Conservation (phyloP, 2,329 filamentous ascomycete species). For the Xylariaceae sp. region DNA sequence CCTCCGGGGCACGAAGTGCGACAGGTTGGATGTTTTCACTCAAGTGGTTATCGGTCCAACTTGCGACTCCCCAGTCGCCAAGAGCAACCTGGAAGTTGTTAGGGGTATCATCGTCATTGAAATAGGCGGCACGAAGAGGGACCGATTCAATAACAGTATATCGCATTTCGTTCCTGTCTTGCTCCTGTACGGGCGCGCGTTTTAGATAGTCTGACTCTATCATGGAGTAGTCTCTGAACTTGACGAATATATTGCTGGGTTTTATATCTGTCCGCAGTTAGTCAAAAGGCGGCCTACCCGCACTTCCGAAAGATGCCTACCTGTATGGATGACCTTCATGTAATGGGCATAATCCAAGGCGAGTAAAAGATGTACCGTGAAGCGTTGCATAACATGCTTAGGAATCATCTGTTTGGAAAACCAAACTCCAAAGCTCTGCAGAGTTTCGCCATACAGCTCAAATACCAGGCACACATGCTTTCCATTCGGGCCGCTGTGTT, state of each 20-base stretch:
- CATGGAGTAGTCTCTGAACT: conserved; percentile 17
- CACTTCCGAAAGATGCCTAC: background rate
- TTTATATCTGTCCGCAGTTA: conserved; percentile 17
- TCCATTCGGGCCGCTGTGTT: conserved; percentile 20
- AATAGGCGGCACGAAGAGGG: background rate
- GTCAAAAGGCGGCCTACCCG: background rate
- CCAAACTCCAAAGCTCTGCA: conserved; percentile 12
- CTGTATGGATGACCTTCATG: conserved; percentile 5
- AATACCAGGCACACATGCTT: conserved; percentile 25
- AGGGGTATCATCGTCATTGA: background rate
- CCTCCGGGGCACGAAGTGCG: conserved; percentile 25
- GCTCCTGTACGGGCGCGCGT: conserved; percentile 2
- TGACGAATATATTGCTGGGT: conserved; percentile 22
- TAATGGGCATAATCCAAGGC: conserved; percentile 26
- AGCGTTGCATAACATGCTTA: conserved; percentile 17
- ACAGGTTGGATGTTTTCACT: conserved; percentile 20
- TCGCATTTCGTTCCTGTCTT: background rate
- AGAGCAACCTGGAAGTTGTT: conserved; percentile 19
- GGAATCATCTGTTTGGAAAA: conserved; percentile 17
- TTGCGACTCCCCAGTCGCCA: conserved; percentile 22
- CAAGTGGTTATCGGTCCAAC: conserved; percentile 18
- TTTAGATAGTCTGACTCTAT: conserved; percentile 16
- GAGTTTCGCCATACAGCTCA: conserved; percentile 22
- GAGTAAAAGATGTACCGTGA: conserved; percentile 20
- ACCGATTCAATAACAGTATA: background rate